Evolutionary conservation across 768 basidiomycete genomes (phyloP).

Genomic region (Agrocybe pediades): DNA sequence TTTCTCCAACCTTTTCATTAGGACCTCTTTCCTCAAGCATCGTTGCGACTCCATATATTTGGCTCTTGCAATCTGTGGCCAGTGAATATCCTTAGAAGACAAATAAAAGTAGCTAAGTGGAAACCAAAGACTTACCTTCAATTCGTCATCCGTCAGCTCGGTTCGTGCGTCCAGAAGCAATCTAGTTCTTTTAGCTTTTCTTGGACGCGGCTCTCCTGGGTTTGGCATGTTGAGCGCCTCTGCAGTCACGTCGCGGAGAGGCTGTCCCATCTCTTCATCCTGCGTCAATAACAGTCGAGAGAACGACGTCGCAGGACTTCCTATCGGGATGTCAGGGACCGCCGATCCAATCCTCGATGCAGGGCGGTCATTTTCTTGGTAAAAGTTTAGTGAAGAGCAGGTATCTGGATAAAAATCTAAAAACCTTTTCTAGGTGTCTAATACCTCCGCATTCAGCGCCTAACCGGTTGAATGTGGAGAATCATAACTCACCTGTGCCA

Average conservation of each 20-base stretch:
- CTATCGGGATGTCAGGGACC: not conserved
- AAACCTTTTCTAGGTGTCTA: conserved; percentile 13
- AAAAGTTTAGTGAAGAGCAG: not conserved
- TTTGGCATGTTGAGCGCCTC: conserved; percentile 22
- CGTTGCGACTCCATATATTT: conserved; percentile 70
- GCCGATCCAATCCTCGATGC: conserved; percentile 10
- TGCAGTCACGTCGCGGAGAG: conserved; percentile 29
- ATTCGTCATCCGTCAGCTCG: conserved; percentile 81
- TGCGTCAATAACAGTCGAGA: conserved; percentile 43
- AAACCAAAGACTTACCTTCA: conserved; percentile 50
- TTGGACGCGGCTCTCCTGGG: conserved; percentile 18
- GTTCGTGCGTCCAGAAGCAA: conserved; percentile 71
- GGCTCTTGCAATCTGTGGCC: conserved; percentile 54
- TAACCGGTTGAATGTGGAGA: not conserved
- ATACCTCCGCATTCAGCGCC: not conserved
- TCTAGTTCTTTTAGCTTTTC: conserved; percentile 50
- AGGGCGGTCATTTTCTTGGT: conserved; percentile 14
- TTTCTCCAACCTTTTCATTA: conserved; percentile 58
- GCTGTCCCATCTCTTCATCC: conserved; percentile 28
- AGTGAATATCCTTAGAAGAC: no score
- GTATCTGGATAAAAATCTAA: not conserved
- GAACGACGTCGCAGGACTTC: conserved; percentile 37
- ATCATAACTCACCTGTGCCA: not conserved
- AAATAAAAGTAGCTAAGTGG: not conserved
- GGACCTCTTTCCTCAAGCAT: conserved; percentile 48